Conservation (phyloP, 108 stramenopile genomes). For the Nannochloropsis oceanica region DNA sequence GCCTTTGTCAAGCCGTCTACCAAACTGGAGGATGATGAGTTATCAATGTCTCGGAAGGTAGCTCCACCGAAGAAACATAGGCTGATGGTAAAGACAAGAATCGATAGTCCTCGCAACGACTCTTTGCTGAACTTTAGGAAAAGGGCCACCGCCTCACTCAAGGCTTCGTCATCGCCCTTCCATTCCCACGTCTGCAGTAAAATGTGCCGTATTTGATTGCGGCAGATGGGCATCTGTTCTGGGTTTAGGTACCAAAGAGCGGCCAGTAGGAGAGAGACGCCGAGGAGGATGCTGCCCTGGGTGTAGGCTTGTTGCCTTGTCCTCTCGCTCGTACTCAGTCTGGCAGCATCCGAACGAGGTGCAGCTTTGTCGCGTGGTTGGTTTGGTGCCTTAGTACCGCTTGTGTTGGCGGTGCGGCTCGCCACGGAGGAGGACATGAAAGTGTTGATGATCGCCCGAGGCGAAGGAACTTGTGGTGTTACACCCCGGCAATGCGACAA, state of each 20-base stretch:
- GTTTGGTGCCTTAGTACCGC: too few relatives aligned
- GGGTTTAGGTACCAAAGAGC: neutral
- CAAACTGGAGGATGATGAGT: neutral
- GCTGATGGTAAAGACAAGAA: neutral
- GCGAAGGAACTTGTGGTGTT: too few relatives aligned
- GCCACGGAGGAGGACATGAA: too few relatives aligned
- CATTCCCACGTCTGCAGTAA: neutral
- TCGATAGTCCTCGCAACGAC: neutral
- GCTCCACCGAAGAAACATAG: neutral
- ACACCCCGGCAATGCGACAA: too few relatives aligned
- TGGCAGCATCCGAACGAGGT: too few relatives aligned
- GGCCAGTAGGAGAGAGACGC: neutral
- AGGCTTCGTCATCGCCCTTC: neutral
- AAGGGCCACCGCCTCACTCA: neutral
- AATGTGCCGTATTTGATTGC: neutral
- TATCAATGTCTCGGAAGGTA: neutral
- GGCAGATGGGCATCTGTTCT: neutral
- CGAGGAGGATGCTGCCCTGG: neutral
- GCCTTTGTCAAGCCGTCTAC: neutral
- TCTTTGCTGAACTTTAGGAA: neutral
- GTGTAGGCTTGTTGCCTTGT: too few relatives aligned
- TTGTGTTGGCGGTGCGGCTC: too few relatives aligned
- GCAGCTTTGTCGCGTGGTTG: too few relatives aligned
- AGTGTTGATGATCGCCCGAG: too few relatives aligned
- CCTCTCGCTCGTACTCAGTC: too few relatives aligned